These are phyloP conservation scores for Collybia mongolica DNA, from an alignment of 768 basidiomycete genomes.

Conservation along the genomic window DNA sequence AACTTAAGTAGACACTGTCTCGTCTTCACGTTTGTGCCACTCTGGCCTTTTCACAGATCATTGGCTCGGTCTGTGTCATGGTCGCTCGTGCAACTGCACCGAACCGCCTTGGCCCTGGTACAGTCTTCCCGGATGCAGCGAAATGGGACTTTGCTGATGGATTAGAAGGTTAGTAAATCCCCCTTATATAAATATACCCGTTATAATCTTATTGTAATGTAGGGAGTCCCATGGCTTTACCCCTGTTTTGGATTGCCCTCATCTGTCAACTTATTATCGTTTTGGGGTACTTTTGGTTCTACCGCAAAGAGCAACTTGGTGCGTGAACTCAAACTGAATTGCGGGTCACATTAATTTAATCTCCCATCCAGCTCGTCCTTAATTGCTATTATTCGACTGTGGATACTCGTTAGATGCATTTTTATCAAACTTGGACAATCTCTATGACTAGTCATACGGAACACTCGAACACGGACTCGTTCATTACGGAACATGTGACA, in stretches of 20 bases:
- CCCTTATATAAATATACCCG: neutral
- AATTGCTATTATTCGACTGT: conserved; percentile 18
- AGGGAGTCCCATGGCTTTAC: conserved; percentile 80
- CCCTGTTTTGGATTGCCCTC: conserved; percentile 87
- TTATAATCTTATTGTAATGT: neutral
- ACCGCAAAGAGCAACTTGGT: conserved; percentile 92
- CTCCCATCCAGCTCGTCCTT: conserved; percentile 32
- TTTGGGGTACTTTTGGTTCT: conserved; percentile 95
- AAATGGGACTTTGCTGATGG: conserved; percentile 86
- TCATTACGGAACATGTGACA: conserved; percentile 1
- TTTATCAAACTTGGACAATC: conserved; percentile 7
- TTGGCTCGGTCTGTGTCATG: conserved; percentile 91
- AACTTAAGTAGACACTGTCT: conserved; percentile 64
- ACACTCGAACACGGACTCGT: conserved; percentile 10
- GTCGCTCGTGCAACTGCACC: conserved; percentile 89
- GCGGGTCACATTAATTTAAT: no score
- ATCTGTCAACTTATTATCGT: conserved; percentile 82
- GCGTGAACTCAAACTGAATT: conserved; percentile 24
- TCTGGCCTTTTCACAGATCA: conserved; percentile 85
- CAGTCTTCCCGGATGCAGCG: conserved; percentile 90
- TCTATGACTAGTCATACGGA: conserved; percentile 5
- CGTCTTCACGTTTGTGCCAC: conserved; percentile 94
- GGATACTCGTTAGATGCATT: conserved; percentile 8
- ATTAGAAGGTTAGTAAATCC: conserved; percentile 41
- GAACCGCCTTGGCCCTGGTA: conserved; percentile 83